Percentiles rank a stretch among this genome's conserved stretches.
phyloP scores from a whole-genome alignment of 2,329 filamentous ascomycete species.

The Fusarium falciforme region DNA sequence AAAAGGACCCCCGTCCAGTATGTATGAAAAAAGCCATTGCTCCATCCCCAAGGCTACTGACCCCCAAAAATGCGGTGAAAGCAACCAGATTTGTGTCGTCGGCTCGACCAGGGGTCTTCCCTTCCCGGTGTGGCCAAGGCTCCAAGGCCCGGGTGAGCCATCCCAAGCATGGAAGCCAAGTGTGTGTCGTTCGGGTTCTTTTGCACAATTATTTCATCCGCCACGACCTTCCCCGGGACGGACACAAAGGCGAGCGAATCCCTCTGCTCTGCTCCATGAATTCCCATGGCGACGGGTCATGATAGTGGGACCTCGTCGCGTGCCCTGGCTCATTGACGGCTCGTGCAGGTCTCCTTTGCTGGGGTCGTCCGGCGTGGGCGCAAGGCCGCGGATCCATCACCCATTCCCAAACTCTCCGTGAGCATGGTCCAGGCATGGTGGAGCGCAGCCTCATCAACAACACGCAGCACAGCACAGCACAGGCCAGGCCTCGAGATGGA shows the following conservation, averaged over 20 bases:
- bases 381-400: constrained; percentile 21
- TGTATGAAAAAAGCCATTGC: constrained; percentile 17
- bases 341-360: constrained; percentile 22
- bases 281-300: constrained; percentile 36
- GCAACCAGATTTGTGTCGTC: constrained; percentile 32
- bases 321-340: constrained; percentile 33
- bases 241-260: background rate
- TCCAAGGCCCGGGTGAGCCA: background rate
- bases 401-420: constrained; percentile 20
- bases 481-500: constrained; percentile 1
- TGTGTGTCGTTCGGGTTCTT: constrained; percentile 1
- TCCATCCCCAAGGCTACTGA: constrained; percentile 31
- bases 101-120: constrained; percentile 40
- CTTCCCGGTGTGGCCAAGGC: constrained; percentile 34
- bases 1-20: constrained; percentile 12
- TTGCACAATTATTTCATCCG: constrained; percentile 3
- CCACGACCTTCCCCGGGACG: background rate
- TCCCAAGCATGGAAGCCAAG: background rate
- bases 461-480: background rate
- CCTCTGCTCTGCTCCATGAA: background rate
- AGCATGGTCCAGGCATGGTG: constrained; percentile 11
- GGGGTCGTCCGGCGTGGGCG: constrained; percentile 27
- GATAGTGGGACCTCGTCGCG: constrained; percentile 30
- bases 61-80: constrained; percentile 46
- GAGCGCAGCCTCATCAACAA: constrained; percentile 23